These are phyloP conservation scores for Cryptosporidium canis DNA, from an alignment of 169 alveolate genomes.

Conservation along the genomic window DNA sequence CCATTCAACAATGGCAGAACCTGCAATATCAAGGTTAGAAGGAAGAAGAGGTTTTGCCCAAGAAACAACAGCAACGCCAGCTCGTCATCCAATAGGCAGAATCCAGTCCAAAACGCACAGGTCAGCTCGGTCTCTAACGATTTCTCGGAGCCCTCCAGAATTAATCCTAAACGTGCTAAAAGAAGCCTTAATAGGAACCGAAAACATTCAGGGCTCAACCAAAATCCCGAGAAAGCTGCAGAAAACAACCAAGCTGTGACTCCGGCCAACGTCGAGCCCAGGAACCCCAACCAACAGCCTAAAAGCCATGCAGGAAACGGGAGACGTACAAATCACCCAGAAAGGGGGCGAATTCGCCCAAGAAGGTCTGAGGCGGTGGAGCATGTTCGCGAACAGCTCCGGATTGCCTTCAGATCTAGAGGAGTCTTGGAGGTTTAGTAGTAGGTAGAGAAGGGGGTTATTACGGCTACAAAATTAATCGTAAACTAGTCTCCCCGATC, in stretches of 20 bases:
- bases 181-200: conserved; percentile 20
- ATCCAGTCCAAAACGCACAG: not conserved
- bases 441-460: not conserved
- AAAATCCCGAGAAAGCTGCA: not conserved
- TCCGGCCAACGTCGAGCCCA: not conserved
- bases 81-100: not conserved
- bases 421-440: conserved; percentile 26
- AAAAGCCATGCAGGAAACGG: not conserved
- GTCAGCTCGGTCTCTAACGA: not conserved
- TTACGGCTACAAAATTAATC: not conserved
- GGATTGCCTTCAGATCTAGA: conserved; percentile 43
- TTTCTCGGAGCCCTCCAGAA: conserved; percentile 27
- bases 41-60: conserved; percentile 31
- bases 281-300: not conserved
- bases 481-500: not conserved
- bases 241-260: not conserved
- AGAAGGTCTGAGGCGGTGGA: conserved; percentile 51
- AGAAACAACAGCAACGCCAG: not conserved
- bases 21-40: conserved; percentile 6
- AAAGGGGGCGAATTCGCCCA: conserved; percentile 20
- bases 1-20: conserved; percentile 31
- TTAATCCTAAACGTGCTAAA: not conserved
- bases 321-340: conserved; percentile 12
- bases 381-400: conserved; percentile 69
- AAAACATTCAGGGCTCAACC: not conserved